Conservation (phyloP, 192 early-diverging fungal species). For the Chytriomyces sp. region DNA sequence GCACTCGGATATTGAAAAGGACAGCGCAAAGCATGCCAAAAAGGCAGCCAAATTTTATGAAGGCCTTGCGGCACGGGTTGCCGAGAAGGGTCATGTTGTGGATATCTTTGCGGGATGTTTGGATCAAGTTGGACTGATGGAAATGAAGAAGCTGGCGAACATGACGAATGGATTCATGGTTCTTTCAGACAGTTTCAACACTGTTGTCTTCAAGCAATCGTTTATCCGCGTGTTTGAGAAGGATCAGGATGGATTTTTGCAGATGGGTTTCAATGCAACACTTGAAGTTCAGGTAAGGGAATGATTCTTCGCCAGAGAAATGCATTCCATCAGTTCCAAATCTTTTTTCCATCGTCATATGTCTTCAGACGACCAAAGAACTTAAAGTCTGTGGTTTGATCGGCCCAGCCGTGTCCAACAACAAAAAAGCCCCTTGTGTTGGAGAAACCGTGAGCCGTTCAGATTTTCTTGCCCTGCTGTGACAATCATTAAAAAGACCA, state of each 20-base stretch:
- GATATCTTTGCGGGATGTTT: constrained; percentile 98
- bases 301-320: not conserved
- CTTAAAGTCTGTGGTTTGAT: constrained; percentile 96
- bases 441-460: constrained; percentile 74
- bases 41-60: constrained; percentile 98
- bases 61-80: constrained; percentile 79
- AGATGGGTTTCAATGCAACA: constrained; percentile 97
- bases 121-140: constrained; percentile 95
- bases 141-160: constrained; percentile 93
- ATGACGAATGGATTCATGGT: constrained; percentile 92
- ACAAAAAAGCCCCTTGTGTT: constrained; percentile 88
- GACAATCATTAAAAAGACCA: not conserved
- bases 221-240: constrained; percentile 94
- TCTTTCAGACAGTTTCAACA: constrained; percentile 94
- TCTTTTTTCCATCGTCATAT: not conserved
- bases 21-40: constrained; percentile 88
- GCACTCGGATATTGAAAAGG: constrained; percentile 98
- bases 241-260: constrained; percentile 83
- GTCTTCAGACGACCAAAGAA: constrained; percentile 83
- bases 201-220: constrained; percentile 96
- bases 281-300: constrained; percentile 85
- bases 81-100: constrained; percentile 87
- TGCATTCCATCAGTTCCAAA: not conserved
- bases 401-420: constrained; percentile 89
- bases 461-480: not conserved